A percentile compares a stretch with the other conserved stretches of the same genome.
Conservation (phyloP, 495 filamentous ascomycete genomes). For the Trichoderma reesei region DNA sequence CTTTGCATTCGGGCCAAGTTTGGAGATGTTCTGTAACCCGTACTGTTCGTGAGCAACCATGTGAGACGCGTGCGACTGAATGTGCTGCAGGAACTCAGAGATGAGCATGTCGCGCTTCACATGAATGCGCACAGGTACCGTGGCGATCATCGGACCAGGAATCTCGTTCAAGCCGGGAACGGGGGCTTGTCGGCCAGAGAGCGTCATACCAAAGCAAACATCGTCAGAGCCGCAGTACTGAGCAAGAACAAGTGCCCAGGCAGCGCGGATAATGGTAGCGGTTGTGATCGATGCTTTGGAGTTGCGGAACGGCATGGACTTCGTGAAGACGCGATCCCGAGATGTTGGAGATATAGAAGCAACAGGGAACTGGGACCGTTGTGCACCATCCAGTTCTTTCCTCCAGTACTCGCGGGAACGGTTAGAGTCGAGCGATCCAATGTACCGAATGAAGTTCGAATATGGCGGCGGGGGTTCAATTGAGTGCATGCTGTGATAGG, state of each 20-base stretch:
- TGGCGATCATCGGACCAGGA: constrained; percentile 46
- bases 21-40: constrained; percentile 34
- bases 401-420: background rate
- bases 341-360: background rate
- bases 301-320: constrained; percentile 16
- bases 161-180: constrained; percentile 39
- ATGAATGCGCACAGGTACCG: constrained; percentile 41
- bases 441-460: background rate
- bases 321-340: background rate
- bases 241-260: constrained; percentile 34
- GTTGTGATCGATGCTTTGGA: constrained; percentile 22
- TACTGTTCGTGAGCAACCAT: constrained; percentile 37
- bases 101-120: constrained; percentile 12
- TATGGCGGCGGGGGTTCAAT: constrained; percentile 11
- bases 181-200: constrained; percentile 38
- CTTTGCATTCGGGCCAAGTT: constrained; percentile 8
- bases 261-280: constrained; percentile 35
- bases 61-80: constrained; percentile 27
- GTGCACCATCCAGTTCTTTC: background rate
- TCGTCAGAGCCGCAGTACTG: constrained; percentile 29
- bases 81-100: constrained; percentile 13
- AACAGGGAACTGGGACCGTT: constrained; percentile 9
- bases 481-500: background rate
- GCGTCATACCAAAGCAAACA: constrained; percentile 37
- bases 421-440: background rate